phyloP scores from a whole-genome alignment of 2,329 filamentous ascomycete genomes.

The Calonectria naviculata region DNA sequence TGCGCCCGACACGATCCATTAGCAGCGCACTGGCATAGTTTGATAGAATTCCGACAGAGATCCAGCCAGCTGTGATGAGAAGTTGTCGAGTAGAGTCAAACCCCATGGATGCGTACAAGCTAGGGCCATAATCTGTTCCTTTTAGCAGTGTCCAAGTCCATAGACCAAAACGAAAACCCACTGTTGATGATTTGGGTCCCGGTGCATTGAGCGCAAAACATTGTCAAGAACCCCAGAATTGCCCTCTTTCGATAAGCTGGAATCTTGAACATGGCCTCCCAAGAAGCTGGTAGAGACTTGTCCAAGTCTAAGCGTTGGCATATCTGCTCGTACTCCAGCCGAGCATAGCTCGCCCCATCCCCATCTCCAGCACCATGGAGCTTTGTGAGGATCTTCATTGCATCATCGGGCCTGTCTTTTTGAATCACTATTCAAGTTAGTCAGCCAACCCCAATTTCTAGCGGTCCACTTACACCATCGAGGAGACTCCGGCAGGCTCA shows the following conservation, averaged over 20 bases:
- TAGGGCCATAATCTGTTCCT: not conserved
- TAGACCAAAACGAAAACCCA: not conserved
- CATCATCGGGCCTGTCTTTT: not conserved
- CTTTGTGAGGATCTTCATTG: not conserved
- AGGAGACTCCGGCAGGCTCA: not conserved
- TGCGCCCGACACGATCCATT: not conserved
- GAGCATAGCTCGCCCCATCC: not conserved
- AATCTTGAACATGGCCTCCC: not conserved
- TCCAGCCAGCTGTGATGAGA: not conserved
- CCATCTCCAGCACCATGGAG: not conserved
- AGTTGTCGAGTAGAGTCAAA: not conserved
- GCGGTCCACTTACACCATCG: not conserved
- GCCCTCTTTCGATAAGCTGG: not conserved
- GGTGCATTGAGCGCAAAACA: not conserved
- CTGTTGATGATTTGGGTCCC: slow-evolving; percentile 8
- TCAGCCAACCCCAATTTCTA: no score
- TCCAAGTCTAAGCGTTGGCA: not conserved
- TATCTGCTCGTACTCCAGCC: not conserved
- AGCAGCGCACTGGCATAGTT: not conserved
- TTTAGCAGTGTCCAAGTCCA: not conserved
- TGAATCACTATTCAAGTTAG: not conserved
- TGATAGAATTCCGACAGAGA: not conserved
- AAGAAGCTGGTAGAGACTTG: not conserved
- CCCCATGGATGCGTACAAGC: not conserved
- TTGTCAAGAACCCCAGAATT: slow-evolving; percentile 5